These are phyloP conservation scores for Aspergillus hortae DNA, from an alignment of 2,329 filamentous ascomycete genomes.

Conservation along the genomic window DNA sequence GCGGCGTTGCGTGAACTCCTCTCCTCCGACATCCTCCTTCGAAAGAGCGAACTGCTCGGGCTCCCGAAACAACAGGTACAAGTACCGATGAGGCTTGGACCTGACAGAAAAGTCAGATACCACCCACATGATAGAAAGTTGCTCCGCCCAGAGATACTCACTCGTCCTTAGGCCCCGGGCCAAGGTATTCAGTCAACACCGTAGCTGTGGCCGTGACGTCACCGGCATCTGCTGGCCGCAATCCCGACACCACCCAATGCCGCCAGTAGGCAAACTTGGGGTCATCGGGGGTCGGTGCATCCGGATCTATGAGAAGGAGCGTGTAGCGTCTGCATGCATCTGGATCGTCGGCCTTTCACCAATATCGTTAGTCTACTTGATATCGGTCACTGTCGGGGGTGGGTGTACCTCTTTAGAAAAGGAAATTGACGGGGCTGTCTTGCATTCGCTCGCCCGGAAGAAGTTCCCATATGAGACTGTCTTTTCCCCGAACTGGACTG, in stretches of 20 bases:
- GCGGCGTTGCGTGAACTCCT: conserved; percentile 13
- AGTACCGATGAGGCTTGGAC: conserved; percentile 12
- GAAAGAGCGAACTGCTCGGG: not conserved
- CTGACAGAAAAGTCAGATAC: conserved; percentile 4
- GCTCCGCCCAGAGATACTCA: not conserved
- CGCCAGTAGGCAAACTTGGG: conserved; percentile 18
- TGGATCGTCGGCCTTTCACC: not conserved
- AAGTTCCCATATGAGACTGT: conserved; percentile 7
- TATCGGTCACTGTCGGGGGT: not conserved
- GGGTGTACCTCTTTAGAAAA: conserved; percentile 4
- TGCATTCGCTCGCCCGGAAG: conserved; percentile 14
- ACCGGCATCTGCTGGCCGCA: not conserved
- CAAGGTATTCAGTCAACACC: conserved; percentile 14
- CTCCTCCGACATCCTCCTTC: conserved; percentile 14
- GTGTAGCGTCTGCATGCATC: conserved; percentile 6
- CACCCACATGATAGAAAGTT: not conserved
- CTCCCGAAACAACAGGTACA: conserved; percentile 14
- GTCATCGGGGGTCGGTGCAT: conserved; percentile 15
- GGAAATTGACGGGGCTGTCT: conserved; percentile 9
- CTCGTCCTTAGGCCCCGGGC: conserved; percentile 17
- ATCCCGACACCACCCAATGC: conserved; percentile 14
- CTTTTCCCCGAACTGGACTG: conserved; percentile 7
- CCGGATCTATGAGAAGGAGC: conserved; percentile 13
- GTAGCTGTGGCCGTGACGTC: not conserved
- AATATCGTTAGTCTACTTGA: not conserved